Evolutionary conservation across 495 filamentous ascomycete species (phyloP), one percentile per base, ranked within the genome.

Genomic region (Aspergillus asperescens): DNA sequence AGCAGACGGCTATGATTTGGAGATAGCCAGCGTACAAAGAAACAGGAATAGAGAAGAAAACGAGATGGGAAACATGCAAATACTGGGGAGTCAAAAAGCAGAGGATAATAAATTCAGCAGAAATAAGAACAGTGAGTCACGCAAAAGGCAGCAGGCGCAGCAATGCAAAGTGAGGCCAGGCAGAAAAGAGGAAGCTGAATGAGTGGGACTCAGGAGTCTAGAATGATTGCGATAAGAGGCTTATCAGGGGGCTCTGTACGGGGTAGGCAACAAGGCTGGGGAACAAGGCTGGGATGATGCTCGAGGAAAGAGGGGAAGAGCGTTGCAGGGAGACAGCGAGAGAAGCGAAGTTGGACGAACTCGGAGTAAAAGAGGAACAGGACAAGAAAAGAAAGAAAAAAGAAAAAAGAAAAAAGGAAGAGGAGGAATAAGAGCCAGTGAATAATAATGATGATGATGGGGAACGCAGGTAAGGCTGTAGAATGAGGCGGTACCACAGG

Each of bases 171-270:
- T 19, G 42, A 42, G 27, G 39, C 39, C 44, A 47, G 44, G 44
- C 44, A 47, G 44, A 47, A 42, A 47, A 24, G 22, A 43, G 22
- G n/a, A 23, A 47, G 44, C 44, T 35, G 32, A 35, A 5, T 35
- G 45, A 24, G 43, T 28, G 9, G 48, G 52, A 54, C 47, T 53
- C 58, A 60, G 57, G 57, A n/a, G n/a, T n/a, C n/a, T n/a, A n/a
- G n/a, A n/a, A n/a, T n/a, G n/a, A 52, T 31, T 48, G 32, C 54
- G 60, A 65, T 62, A 61, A 63, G 60, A 50, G 45, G 57, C 57
- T 62, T 65, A 65, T 65, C 62, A 41, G 57, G 35, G 48, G 52
- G 3, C n/a, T 13, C 41, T 35, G 32, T 49, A 52, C 38, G 52
- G 57, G 48, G 52, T 48, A 51, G 23, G 25, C n/a, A 44, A 4